A percentile compares a stretch with the other conserved stretches of the same genome.
These are phyloP conservation scores for Aspergillus amoenus DNA, from an alignment of 2,329 filamentous ascomycete genomes.

Conservation along the genomic window DNA sequence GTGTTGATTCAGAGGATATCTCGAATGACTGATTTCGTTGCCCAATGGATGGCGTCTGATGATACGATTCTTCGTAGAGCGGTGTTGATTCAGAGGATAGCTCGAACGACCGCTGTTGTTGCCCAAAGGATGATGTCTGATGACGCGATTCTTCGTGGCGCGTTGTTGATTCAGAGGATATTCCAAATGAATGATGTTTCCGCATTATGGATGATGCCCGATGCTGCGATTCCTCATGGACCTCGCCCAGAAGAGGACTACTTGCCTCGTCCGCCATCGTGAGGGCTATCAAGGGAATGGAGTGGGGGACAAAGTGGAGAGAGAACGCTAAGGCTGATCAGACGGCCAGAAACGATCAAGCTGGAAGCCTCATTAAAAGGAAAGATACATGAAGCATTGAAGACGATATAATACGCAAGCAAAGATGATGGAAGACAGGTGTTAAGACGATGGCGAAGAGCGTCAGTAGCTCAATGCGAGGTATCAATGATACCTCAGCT, in stretches of 20 bases:
- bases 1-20: conserved; percentile 44
- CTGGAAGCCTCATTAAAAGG: neutral
- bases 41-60: too few species aligned
- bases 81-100: conserved; percentile 45
- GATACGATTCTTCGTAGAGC: conserved; percentile 19
- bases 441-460: neutral
- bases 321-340: conserved; percentile 5
- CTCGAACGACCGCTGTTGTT: conserved; percentile 29
- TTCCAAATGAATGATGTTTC: too few species aligned
- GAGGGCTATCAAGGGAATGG: conserved; percentile 8
- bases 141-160: conserved; percentile 20
- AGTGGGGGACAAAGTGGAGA: conserved; percentile 11
- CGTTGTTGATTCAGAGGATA: too few species aligned
- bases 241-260: conserved; percentile 30
- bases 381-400: neutral
- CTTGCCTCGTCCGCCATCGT: conserved; percentile 37
- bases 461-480: neutral
- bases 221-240: conserved; percentile 17
- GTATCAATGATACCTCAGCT: neutral
- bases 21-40: conserved; percentile 26
- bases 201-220: too few species aligned
- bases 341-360: conserved; percentile 3
- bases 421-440: conserved; percentile 1
- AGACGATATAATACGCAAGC: neutral
- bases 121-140: conserved; percentile 18